Conservation (phyloP, 208 protist species). For the Acanthamoeba royreba region DNA sequence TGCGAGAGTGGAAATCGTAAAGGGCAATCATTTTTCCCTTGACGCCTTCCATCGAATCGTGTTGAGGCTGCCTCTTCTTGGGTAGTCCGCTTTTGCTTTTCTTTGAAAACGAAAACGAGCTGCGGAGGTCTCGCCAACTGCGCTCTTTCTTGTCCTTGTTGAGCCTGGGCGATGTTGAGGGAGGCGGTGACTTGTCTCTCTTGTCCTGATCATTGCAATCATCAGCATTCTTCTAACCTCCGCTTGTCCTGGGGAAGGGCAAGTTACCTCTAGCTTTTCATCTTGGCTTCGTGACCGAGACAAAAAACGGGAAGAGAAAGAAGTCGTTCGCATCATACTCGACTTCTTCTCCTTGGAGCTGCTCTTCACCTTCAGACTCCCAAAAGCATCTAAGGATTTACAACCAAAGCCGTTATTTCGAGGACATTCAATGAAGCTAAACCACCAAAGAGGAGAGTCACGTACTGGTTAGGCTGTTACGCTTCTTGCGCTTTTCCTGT, state of each 20-base stretch:
- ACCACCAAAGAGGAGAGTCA: no score
- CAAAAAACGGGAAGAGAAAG: not conserved
- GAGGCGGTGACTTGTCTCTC: no score
- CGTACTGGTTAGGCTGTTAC: not conserved
- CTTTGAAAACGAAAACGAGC: not conserved
- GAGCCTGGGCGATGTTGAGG: not conserved
- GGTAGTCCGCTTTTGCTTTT: no score
- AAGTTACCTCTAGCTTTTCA: no score
- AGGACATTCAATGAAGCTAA: no score
- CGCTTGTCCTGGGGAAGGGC: no score
- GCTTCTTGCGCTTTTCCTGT: not conserved
- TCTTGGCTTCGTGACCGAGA: no score
- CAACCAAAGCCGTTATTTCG: no score
- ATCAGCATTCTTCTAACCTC: no score
- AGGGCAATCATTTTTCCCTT: conserved; percentile 1
- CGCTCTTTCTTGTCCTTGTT: not conserved
- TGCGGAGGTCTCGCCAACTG: not conserved
- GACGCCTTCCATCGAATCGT: not conserved
- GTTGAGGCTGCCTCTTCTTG: no score
- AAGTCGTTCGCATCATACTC: not conserved
- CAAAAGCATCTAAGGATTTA: no score
- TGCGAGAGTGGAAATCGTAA: not conserved
- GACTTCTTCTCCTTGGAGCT: not conserved
- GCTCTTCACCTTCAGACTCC: not conserved
- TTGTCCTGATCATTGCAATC: no score